These are phyloP conservation scores for Penicillium hordei DNA, from an alignment of 2,329 filamentous ascomycete genomes.

Conservation along the genomic window DNA sequence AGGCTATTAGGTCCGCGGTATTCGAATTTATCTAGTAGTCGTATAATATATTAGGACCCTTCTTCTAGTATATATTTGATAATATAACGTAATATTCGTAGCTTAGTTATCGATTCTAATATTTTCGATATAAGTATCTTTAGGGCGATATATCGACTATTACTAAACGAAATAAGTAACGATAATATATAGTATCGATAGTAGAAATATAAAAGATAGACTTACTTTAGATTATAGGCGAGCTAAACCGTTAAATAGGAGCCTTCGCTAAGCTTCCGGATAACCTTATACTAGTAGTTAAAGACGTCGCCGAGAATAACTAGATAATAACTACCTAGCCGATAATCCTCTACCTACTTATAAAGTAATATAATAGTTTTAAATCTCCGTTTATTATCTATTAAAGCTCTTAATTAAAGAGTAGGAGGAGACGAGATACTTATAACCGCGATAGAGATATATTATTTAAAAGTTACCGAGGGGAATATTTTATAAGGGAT, in stretches of 20 bases:
- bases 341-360: slow-evolving; percentile 34
- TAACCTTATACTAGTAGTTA: slow-evolving; percentile 42
- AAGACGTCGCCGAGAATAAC: slow-evolving; percentile 44
- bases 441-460: slow-evolving; percentile 12
- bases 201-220: slow-evolving; percentile 14
- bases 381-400: slow-evolving; percentile 17
- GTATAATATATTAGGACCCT: slow-evolving; percentile 16
- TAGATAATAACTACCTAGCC: slow-evolving; percentile 45
- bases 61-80: slow-evolving; percentile 16
- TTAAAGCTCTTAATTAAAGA: slow-evolving; percentile 12
- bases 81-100: slow-evolving; percentile 21
- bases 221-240: slow-evolving; percentile 34
- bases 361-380: slow-evolving; percentile 20
- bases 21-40: slow-evolving; percentile 28
- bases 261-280: slow-evolving; percentile 49
- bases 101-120: slow-evolving; percentile 16
- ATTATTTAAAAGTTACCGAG: slow-evolving; percentile 2
- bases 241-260: slow-evolving; percentile 50
- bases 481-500: not conserved
- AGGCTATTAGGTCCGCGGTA: slow-evolving; percentile 34
- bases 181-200: slow-evolving; percentile 6
- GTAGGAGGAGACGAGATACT: slow-evolving; percentile 16
- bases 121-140: slow-evolving; percentile 33
- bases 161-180: slow-evolving; percentile 15
- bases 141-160: slow-evolving; percentile 31